A percentile compares a stretch with the other conserved stretches of the same genome.
phyloP scores from a whole-genome alignment of 768 basidiomycete species.

The Amylocystis lapponica region DNA sequence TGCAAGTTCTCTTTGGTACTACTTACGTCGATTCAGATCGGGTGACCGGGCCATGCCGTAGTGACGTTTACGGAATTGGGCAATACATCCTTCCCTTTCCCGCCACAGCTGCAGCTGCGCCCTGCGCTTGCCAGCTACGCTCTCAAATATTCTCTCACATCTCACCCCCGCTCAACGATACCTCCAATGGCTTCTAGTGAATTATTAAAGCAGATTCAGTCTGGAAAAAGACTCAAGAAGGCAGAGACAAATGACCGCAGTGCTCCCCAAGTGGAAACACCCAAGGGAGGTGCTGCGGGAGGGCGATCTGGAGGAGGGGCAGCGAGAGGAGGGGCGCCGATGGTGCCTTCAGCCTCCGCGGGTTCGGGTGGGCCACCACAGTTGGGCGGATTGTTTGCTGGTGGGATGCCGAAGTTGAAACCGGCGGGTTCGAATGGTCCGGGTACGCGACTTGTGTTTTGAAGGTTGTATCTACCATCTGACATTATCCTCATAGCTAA shows the following conservation, averaged over 20 bases:
- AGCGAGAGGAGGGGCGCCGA: slow-evolving; percentile 29
- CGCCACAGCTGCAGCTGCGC: no score
- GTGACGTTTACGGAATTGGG: no score
- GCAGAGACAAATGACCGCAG: slow-evolving; percentile 79
- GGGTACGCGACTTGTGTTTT: slow-evolving; percentile 35
- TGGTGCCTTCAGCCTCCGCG: slow-evolving; percentile 12
- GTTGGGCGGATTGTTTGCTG: slow-evolving; percentile 81
- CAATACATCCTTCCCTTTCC: no score
- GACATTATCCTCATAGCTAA: slow-evolving; percentile 37
- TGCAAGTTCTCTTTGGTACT: no score
- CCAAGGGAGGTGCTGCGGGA: slow-evolving; percentile 28
- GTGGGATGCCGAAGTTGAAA: slow-evolving; percentile 88
- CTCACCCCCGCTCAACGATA: no score
- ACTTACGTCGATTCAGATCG: no score
- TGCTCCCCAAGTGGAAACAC: slow-evolving; percentile 51
- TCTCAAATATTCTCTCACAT: no score
- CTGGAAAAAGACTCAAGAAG: slow-evolving; percentile 79
- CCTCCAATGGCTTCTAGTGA: slow-evolving; percentile 64
- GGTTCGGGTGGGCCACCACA: slow-evolving; percentile 62
- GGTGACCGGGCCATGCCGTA: no score
- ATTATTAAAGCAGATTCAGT: slow-evolving; percentile 76
- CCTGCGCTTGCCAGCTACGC: no score
- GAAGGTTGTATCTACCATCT: slow-evolving; percentile 4
- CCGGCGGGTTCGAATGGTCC: slow-evolving; percentile 54
- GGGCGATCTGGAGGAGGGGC: slow-evolving; percentile 35